Evolutionary conservation across 192 early-diverging fungal genomes (phyloP), one percentile per base, ranked within the genome.

Genomic region (Coemansia sp.): DNA sequence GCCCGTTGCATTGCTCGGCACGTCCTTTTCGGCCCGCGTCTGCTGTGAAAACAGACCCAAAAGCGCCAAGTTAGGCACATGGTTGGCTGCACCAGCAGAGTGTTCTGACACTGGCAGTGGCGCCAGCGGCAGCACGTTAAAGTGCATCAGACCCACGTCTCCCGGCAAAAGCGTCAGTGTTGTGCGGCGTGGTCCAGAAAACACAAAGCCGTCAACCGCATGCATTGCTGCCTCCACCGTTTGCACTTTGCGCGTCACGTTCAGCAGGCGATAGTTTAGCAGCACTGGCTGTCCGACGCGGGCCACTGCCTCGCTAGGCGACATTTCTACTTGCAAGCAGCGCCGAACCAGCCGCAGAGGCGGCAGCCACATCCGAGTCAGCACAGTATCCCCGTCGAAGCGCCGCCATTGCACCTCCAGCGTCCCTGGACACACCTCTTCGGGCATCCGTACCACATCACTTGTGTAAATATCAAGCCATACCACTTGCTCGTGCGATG

Each of bases 141-240:
- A 77, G 0, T 56, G 52, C 20, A 77, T n/a, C 18, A 59, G 12
- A 1, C 32, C 43, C 5, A 42, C 39, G 10, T 66, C 43, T 10
- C 67, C 68, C 1, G 74, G 74, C 40, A 77, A 17, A 1, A 77
- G 20, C 9, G 40, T 58, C 14, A 77, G 42, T 0, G 57, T 50
- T 0, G 56, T 37, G 1, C 63, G 62, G 11, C 74, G 74, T 21
- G 60, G 64, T 2, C 74, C 74, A 0, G 67, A 50, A 56, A 70
- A 77, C 11, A 70, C 74, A 64, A 77, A 77, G 3, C 36, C 37
- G 1, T 77, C 74, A 5, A 60, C 18, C 1, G 74, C 74, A 23
- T 70, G 74, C 74, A 70, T 62, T 2, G 64, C 38, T 8, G 53
- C 40, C 23, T 66, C 67, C 11, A 77, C 15, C 14, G 52, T 38